phyloP scores from a whole-genome alignment of 257 asterid species.

The Primulina huaijiensis region DNA sequence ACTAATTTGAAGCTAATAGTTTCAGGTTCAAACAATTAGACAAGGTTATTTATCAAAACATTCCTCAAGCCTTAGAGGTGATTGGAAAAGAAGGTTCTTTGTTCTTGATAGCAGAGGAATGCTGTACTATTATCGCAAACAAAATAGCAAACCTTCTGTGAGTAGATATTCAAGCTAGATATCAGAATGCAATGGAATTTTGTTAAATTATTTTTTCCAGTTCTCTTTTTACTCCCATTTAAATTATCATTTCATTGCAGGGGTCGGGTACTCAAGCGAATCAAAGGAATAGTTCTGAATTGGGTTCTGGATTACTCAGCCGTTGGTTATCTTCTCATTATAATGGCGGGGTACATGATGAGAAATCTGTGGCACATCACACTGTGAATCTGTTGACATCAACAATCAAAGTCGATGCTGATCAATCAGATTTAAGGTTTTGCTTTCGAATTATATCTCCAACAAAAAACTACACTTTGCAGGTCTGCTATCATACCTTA shows the following conservation, averaged over 20 bases:
- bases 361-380: constrained; percentile 98
- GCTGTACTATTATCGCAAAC: constrained; percentile 97
- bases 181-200: neutral
- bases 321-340: constrained; percentile 98
- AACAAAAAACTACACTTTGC: constrained; percentile 94
- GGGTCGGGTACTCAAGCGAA: constrained; percentile 84
- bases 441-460: constrained; percentile 99
- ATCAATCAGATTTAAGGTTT: constrained; percentile 96
- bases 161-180: constrained; percentile 38
- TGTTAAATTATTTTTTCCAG: constrained; percentile 1
- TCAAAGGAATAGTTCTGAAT: constrained; percentile 95
- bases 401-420: constrained; percentile 96
- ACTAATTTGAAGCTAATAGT: constrained; percentile 30
- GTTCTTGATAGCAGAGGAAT: constrained; percentile 99
- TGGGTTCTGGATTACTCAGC: constrained; percentile 94
- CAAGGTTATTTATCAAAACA: constrained; percentile 99
- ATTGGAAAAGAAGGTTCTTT: constrained; percentile 99
- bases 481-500: constrained; percentile 48
- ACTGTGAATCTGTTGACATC: constrained; percentile 96
- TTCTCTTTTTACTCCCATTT: constrained; percentile 9
- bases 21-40: constrained; percentile 98
- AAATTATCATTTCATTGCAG: constrained; percentile 34
- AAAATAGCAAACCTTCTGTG: constrained; percentile 95
- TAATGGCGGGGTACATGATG: constrained; percentile 98
- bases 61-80: constrained; percentile 93